Evolutionary conservation across 768 basidiomycete species (phyloP).

Genomic region (Boletus fagicola): DNA sequence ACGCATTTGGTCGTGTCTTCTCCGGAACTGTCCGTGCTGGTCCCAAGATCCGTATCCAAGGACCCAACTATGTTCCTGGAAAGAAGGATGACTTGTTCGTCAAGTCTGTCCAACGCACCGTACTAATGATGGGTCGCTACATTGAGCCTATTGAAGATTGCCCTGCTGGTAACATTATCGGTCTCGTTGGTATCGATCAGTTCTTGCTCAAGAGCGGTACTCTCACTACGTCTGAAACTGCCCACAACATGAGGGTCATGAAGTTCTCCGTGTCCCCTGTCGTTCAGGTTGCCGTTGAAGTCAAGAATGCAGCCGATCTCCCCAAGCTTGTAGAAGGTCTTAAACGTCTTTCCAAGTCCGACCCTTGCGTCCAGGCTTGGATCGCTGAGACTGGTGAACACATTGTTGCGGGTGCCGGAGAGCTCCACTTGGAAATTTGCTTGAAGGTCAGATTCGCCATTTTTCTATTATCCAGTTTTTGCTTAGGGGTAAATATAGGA

Average conservation of each 20-base stretch:
- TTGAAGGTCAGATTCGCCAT: conserved; percentile 65
- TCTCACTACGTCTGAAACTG: conserved; percentile 95
- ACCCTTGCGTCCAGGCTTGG: conserved; percentile 98
- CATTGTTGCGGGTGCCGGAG: conserved; percentile 99
- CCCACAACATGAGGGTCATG: conserved; percentile 99
- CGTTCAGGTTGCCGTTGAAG: conserved; percentile 98
- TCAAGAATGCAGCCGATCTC: conserved; percentile 98
- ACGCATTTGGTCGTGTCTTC: conserved; percentile 99
- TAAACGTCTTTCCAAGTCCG: conserved; percentile 99
- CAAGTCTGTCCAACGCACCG: conserved; percentile 98
- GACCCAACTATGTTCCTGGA: conserved; percentile 97
- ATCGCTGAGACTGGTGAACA: conserved; percentile 92
- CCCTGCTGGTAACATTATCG: conserved; percentile 97
- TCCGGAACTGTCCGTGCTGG: conserved; percentile 96
- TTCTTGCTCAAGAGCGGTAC: conserved; percentile 99
- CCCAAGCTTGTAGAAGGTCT: conserved; percentile 99
- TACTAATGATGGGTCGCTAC: conserved; percentile 99
- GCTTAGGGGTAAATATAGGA: conserved; percentile 51
- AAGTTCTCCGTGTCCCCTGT: conserved; percentile 99
- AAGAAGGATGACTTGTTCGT: conserved; percentile 98
- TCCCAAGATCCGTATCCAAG: conserved; percentile 99
- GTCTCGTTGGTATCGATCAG: conserved; percentile 99
- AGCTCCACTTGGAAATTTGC: conserved; percentile 99
- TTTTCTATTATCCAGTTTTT: not conserved
- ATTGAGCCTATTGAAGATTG: conserved; percentile 99